These are phyloP conservation scores for Ceratobasidium sp. DNA, from an alignment of 1,284 basidiomycete genomes.

Conservation along the genomic window DNA sequence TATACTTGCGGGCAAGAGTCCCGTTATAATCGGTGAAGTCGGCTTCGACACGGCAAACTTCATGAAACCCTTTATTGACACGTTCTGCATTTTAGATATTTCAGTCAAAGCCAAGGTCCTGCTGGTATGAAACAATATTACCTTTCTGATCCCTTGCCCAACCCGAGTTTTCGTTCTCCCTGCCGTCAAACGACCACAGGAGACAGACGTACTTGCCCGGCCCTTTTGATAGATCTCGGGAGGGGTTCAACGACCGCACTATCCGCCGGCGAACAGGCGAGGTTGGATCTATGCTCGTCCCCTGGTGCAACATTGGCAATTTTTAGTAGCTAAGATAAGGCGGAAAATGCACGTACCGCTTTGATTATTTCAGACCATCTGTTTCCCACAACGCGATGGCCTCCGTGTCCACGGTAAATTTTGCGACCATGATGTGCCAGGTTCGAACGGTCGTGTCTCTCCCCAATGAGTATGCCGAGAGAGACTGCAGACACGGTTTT, in stretches of 20 bases:
- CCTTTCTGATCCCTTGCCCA: constrained; percentile 17
- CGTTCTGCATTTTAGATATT: too few relatives aligned
- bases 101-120: too few relatives aligned
- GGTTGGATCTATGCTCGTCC: background rate
- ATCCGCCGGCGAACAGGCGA: background rate
- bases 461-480: too few relatives aligned
- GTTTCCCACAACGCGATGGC: background rate
- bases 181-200: background rate
- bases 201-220: background rate
- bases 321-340: background rate
- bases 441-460: background rate
- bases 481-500: too few relatives aligned
- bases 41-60: too few relatives aligned
- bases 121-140: too few relatives aligned
- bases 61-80: too few relatives aligned
- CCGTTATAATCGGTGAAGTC: too few relatives aligned
- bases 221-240: too few relatives aligned
- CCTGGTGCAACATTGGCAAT: too few relatives aligned
- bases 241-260: background rate
- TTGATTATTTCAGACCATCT: constrained; percentile 19
- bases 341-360: background rate
- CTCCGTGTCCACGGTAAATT: background rate
- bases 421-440: constrained; percentile 9
- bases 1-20: too few relatives aligned
- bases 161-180: background rate